phyloP scores from a whole-genome alignment of 164 flowering plant genomes.

The Umbellularia californica region DNA sequence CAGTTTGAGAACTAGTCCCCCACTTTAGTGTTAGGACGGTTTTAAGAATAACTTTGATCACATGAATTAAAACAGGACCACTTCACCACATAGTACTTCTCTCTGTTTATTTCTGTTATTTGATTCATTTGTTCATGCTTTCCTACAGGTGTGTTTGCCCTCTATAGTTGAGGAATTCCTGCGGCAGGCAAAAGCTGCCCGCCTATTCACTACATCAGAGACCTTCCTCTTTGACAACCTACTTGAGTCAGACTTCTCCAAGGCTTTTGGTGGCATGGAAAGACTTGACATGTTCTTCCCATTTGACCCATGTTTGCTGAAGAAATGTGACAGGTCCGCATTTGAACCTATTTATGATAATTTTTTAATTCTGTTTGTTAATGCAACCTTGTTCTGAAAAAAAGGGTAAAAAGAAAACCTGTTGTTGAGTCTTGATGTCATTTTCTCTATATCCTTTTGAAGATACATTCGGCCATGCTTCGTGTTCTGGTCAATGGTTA shows the following conservation, averaged over 20 bases:
- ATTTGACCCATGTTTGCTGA: constrained; percentile 84
- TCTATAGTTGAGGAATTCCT: constrained; percentile 83
- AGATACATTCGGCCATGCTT: constrained; percentile 73
- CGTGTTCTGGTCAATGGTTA: constrained; percentile 70
- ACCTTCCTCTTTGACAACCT: constrained; percentile 31
- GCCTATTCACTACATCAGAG: constrained; percentile 41
- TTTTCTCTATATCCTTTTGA: constrained; percentile 9
- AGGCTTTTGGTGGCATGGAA: constrained; percentile 69
- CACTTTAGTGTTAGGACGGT: too few species aligned
- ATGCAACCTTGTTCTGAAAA: too few species aligned
- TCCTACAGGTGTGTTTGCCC: constrained; percentile 78
- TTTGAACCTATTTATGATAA: background rate
- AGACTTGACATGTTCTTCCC: constrained; percentile 96
- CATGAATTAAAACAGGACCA: too few species aligned
- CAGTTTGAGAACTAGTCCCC: too few species aligned
- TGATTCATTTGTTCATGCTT: background rate
- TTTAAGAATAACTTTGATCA: too few species aligned
- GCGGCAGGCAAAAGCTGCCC: constrained; percentile 61
- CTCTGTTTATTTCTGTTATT: background rate
- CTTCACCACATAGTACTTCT: background rate
- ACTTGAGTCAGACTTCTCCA: constrained; percentile 70
- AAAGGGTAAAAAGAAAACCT: too few species aligned
- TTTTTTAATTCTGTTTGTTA: too few species aligned
- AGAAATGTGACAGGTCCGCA: constrained; percentile 61
- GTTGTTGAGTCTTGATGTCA: constrained; percentile 1